Evolutionary conservation across 768 basidiomycete species (phyloP), one percentile per base, ranked within the genome.

Genomic region (Glaciozyma antarctica): DNA sequence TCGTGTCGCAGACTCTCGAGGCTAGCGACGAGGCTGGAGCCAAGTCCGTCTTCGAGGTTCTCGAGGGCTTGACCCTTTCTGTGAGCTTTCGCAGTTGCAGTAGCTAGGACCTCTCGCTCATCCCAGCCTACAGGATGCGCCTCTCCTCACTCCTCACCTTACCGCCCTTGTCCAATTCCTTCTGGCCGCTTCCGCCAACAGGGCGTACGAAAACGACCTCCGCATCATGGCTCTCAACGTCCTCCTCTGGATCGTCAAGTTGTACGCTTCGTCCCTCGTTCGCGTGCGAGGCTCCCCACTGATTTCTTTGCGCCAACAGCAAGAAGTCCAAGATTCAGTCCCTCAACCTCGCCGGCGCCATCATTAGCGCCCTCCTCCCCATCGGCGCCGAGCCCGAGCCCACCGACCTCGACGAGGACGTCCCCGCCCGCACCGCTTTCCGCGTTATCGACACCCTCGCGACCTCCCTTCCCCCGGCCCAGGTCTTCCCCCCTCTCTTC

Each of bases 261-360:
- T 98, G 56, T 57, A 26, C 38, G 57, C 19, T 6, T 43, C 86
- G 78, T 10, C 54, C 45, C 32, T 32, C 71, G 72, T 55, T 60
- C 64, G 56, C 61, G 41, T 16, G 49, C n/a, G 22, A 10, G 7
- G n/a, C 17, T 10, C n/a, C 51, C 52, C 21, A 28, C 7, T n/a
- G 17, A 48, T 63, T 70, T 4, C 73, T 93, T 28, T n/a, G 12
- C 17, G 16, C 21, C 17, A 3, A 41, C 57, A 58, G 57, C 80
- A 99, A 98, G 85, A 97, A 97, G 79, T 86, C 87, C 58, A 95
- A 92, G 78, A 83, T 99, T 45, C 91, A 95, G 78, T 83, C 83
- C 72, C 82, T 91, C 66, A 84, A 84, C 75, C 81, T 99, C 63
- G 91, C 90, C 21, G 83, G 83, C 54, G 82, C 83, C 32, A 94